These are phyloP conservation scores for Aethionema arabicum DNA, from an alignment of 345 rosid species.

Conservation along the genomic window DNA sequence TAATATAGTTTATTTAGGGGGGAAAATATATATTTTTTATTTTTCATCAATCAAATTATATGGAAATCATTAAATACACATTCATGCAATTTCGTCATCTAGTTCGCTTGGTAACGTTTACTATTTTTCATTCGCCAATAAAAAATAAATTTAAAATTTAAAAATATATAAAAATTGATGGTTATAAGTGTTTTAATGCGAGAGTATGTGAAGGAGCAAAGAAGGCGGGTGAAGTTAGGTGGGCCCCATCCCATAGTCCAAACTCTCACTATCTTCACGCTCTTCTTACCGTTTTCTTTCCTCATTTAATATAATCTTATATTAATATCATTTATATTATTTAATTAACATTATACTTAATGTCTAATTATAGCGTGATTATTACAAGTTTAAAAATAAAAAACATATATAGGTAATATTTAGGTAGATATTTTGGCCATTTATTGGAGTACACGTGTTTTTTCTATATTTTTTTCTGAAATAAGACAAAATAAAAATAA, in stretches of 20 bases:
- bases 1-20: too few species aligned
- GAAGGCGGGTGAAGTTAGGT: conserved; percentile 34
- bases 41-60: too few species aligned
- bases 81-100: too few species aligned
- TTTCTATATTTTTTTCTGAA: neutral
- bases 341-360: too few species aligned
- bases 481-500: conserved; percentile 9
- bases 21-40: too few species aligned
- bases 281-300: conserved; percentile 19
- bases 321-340: too few species aligned
- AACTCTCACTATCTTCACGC: conserved; percentile 20
- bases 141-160: too few species aligned
- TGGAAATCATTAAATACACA: too few species aligned
- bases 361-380: neutral
- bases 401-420: conserved; percentile 28
- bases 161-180: neutral
- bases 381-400: neutral
- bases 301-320: neutral
- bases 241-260: conserved; percentile 24
- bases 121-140: too few species aligned
- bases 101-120: too few species aligned
- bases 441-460: conserved; percentile 10
- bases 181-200: neutral
- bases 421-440: conserved; percentile 17
- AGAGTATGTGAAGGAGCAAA: conserved; percentile 30